Percentiles rank a stretch among this genome's conserved stretches.
These are phyloP conservation scores for Ulota crispa DNA, from an alignment of 225 moss, liverwort and hornwort genomes.

Conservation along the genomic window DNA sequence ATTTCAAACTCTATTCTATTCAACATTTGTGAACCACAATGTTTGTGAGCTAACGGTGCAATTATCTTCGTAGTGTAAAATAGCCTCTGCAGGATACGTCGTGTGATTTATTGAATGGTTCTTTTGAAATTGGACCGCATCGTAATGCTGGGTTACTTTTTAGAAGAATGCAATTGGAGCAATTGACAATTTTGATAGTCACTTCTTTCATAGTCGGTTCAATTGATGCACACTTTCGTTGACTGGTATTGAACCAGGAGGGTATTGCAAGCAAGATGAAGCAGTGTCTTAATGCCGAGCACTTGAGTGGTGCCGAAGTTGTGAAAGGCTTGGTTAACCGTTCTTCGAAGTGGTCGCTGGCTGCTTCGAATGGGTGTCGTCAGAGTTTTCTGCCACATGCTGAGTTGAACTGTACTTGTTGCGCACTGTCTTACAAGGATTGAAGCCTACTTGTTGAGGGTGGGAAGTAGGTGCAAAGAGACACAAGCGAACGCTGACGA, in stretches of 20 bases:
- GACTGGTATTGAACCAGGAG: not conserved
- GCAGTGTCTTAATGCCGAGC: conserved; percentile 4
- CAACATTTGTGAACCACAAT: not conserved
- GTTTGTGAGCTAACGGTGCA: not conserved
- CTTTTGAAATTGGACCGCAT: not conserved
- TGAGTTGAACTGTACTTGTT: not conserved
- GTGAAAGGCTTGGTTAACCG: not conserved
- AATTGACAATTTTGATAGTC: not conserved
- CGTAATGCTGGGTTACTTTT: not conserved
- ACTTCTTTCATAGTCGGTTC: not conserved
- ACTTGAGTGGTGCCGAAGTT: conserved; percentile 18
- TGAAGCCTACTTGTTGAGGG: not conserved
- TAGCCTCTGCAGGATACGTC: not conserved
- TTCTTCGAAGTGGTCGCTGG: conserved; percentile 10
- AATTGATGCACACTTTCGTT: not conserved
- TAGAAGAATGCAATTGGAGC: not conserved
- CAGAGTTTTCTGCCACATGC: not conserved
- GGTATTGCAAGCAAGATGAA: conserved; percentile 31
- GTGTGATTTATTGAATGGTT: not conserved
- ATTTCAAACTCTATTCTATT: not conserved
- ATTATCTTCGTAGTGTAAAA: not conserved
- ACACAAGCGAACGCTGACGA: not conserved
- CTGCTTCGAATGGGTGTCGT: not conserved
- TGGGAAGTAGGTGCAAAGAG: not conserved
- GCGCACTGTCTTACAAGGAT: not conserved